Evolutionary conservation across 2,329 filamentous ascomycete species (phyloP).

Genomic region (Fusarium haematococcum): DNA sequence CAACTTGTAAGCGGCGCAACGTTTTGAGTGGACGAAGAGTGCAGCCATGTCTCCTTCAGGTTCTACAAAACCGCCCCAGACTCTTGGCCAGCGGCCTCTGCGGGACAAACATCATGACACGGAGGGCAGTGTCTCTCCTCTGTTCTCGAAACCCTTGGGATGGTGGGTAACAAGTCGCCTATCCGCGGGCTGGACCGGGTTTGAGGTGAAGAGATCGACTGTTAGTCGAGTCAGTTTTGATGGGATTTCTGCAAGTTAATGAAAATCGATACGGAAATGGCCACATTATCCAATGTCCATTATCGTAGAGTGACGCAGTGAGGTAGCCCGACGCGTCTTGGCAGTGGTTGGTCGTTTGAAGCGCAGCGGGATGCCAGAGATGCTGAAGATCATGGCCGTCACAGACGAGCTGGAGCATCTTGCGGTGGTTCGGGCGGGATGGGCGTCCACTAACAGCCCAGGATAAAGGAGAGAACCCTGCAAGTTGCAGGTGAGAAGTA

Average conservation of each 20-base stretch:
- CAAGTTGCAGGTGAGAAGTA: slow-evolving; percentile 30
- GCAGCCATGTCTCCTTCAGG: slow-evolving; percentile 32
- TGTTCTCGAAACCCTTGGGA: slow-evolving; percentile 12
- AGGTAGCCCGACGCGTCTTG: slow-evolving; percentile 30
- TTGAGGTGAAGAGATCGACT: slow-evolving; percentile 15
- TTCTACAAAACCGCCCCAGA: slow-evolving; percentile 27
- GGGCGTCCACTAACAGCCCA: slow-evolving; percentile 29
- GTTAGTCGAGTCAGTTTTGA: slow-evolving; percentile 8
- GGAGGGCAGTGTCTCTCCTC: slow-evolving; percentile 9
- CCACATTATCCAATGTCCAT: slow-evolving; percentile 5
- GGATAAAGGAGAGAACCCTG: slow-evolving; percentile 30
- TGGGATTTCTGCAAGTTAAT: slow-evolving; percentile 11
- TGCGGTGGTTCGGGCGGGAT: slow-evolving; percentile 41
- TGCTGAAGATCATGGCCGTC: slow-evolving; percentile 41
- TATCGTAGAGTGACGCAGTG: slow-evolving; percentile 25
- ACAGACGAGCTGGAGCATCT: slow-evolving; percentile 30
- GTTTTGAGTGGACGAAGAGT: slow-evolving; percentile 31
- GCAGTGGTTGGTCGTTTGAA: slow-evolving; percentile 23
- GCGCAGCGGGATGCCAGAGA: slow-evolving; percentile 12
- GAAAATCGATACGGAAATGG: slow-evolving; percentile 12
- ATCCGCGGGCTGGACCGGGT: slow-evolving; percentile 1
- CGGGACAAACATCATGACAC: slow-evolving; percentile 36
- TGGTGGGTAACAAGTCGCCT: slow-evolving; percentile 8
- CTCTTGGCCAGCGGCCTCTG: slow-evolving; percentile 30
- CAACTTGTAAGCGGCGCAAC: slow-evolving; percentile 14